Evolutionary conservation across 2,329 filamentous ascomycete genomes (phyloP).

Genomic region (Pseudogymnoascus sp.): DNA sequence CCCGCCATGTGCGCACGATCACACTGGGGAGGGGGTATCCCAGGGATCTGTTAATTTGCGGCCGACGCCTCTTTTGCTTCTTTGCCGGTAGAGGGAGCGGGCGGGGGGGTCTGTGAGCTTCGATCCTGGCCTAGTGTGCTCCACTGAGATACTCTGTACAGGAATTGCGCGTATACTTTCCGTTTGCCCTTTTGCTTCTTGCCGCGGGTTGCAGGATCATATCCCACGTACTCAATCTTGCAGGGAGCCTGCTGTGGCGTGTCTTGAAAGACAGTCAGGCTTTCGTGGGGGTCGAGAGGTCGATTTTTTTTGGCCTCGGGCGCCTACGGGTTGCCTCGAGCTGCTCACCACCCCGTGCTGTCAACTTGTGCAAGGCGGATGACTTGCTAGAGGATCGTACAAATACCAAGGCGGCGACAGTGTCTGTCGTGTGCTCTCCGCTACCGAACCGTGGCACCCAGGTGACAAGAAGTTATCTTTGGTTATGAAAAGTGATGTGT

Average conservation of each 20-base stretch:
- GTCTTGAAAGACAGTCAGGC: neutral
- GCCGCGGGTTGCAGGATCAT: neutral
- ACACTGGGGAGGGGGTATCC: neutral
- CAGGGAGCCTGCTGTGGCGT: neutral
- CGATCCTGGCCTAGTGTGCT: neutral
- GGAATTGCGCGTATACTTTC: neutral
- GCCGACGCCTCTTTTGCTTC: neutral
- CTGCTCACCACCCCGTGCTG: neutral
- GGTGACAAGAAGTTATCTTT: neutral
- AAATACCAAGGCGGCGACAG: neutral
- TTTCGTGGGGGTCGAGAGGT: neutral
- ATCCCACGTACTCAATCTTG: neutral
- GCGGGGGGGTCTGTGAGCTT: neutral
- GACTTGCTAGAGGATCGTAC: neutral
- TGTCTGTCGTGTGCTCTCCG: neutral
- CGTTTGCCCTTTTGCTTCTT: neutral
- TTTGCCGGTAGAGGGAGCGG: neutral
- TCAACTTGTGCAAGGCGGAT: neutral
- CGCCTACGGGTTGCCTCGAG: neutral
- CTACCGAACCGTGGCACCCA: neutral
- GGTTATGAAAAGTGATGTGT: neutral
- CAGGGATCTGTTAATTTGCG: neutral
- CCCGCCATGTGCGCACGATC: neutral
- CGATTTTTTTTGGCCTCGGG: neutral
- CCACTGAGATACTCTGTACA: neutral